Percentiles rank a stretch among this genome's conserved stretches.
These are phyloP conservation scores for Phaseolus coccineus DNA, from an alignment of 331 rosid species.

Conservation along the genomic window DNA sequence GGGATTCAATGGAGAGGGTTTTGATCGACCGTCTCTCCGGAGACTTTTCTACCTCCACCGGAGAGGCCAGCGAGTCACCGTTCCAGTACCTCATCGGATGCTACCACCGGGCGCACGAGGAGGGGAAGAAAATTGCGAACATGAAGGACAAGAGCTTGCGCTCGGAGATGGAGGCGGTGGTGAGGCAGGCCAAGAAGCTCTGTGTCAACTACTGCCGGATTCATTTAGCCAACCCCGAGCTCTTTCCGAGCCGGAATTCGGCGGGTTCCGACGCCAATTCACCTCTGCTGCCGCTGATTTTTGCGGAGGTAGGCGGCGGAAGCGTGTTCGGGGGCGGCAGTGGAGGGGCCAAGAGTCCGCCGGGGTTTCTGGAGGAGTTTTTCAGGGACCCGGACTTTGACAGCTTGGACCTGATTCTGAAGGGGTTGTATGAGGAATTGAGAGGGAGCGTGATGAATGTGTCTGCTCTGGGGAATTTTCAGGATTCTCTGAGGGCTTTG, in stretches of 20 bases:
- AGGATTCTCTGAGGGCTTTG: slow-evolving; percentile 83
- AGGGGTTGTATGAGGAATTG: slow-evolving; percentile 83
- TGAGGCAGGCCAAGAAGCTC: slow-evolving; percentile 76
- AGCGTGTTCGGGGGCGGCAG: slow-evolving; percentile 52
- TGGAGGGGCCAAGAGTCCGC: slow-evolving; percentile 70
- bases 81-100: slow-evolving; percentile 78
- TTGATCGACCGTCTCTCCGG: slow-evolving; percentile 86
- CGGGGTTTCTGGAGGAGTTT: slow-evolving; percentile 92
- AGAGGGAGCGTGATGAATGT: slow-evolving; percentile 87
- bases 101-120: slow-evolving; percentile 83
- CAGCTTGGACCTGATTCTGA: slow-evolving; percentile 74
- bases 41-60: slow-evolving; percentile 34
- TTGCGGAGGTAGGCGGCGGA: slow-evolving; percentile 68
- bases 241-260: slow-evolving; percentile 54
- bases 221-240: slow-evolving; percentile 77
- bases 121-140: slow-evolving; percentile 67
- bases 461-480: slow-evolving; percentile 93
- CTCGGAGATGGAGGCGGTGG: slow-evolving; percentile 68
- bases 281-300: slow-evolving; percentile 73
- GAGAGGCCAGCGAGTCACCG: slow-evolving; percentile 50
- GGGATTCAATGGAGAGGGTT: slow-evolving; percentile 78
- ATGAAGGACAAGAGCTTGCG: slow-evolving; percentile 75
- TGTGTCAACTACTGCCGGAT: slow-evolving; percentile 83
- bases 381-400: slow-evolving; percentile 84
- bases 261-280: slow-evolving; percentile 36